Evolutionary conservation across 2,329 filamentous ascomycete species (phyloP), one percentile per base, ranked within the genome.

Genomic region (Zymoseptoria brevis): DNA sequence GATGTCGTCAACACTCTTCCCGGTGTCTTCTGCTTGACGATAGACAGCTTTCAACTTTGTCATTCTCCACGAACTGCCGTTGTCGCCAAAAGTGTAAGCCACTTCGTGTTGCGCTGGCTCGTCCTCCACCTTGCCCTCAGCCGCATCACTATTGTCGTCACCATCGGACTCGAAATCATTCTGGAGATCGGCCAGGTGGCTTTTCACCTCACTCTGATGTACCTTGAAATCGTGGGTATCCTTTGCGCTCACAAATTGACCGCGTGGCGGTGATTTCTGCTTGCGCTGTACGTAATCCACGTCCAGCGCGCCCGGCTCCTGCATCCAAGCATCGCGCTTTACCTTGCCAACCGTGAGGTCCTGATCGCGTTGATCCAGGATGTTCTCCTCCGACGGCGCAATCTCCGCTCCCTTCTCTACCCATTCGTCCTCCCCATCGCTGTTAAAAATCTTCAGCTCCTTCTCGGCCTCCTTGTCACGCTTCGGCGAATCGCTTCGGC

Each of bases 51-150:
- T 91, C 30, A 99, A 83, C 73, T 92, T 96, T 5, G 88, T 96
- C 92, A 99, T 96, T 54, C 95, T 87, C 94, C 95, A 99, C 67
- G 90, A 84, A 13, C 92, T 93, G 0, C 94, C 93, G 6, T 83
- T 77, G 72, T 99, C 94, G 19, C 95, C 94, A 73, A 99, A 95
- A 0, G 78, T 89, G 71, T 97, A 99, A 59, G 83, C 79, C 8
- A 95, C 83, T 58, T 88, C 82, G 56, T 84, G 79, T 51, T 84
- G 75, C 0, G 80, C 77, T 1, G 81, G 79, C 63, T 82, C 75
- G 6, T 83, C 73, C 21, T 80, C 76, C 8, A 83, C 72, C 13
- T 64, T 66, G 1, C 54, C 59, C 1, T 61, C 64, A 6, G 66
- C 63, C 3, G 60, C 64, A 8, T 68, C 64, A 11, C 83, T 79